Base-by-base conservation (phyloP, 2,329 filamentous ascomycete genomes). In the Macroventuria anomochaeta region DNA sequence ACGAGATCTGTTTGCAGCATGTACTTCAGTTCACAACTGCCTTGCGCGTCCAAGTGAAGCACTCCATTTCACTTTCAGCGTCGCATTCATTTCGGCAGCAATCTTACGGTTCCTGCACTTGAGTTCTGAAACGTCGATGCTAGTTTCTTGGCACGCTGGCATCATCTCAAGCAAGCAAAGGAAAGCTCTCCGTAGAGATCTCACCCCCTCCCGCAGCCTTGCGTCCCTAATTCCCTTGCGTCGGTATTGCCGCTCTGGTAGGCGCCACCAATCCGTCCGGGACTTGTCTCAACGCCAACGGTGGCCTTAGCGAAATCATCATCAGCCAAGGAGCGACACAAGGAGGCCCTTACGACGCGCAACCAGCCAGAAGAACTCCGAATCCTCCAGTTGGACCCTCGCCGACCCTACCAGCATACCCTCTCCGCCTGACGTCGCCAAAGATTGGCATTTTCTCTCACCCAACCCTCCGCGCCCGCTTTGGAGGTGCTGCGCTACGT, bases 221-320 rank as follows among this genome's bases (percentile, higher is more conserved):
- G 52, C 55, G 49, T 58, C 47, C 59, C 46, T 41, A 26, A 41
- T 32, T 63, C 59, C 57, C 63, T 70, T 67, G 62, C 44, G 55
- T 61, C 56, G 52, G 55, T 53, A 53, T 53, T 57, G 57, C 62
- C 58, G 61, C 59, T 61, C 58, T 55, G 47, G 58, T 51, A 46
- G 54, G 59, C 62, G 65, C 62, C 59, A 67, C 63, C 26, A 57
- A 56, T 34, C 33, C 31, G 56, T 63, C 59, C 57, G 56, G 53
- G 57, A 58, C 46, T 52, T 62, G 52, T 59, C 58, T 46, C 49
- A 58, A 67, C 60, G 57, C 61, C 62, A 65, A 71, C 67, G 62
- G 68, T 70, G 65, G 64, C 61, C 68, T 70, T 72, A 69, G 65
- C 70, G 64, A 67, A 63, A 66, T 65, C 63, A 66, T 62, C 60